These are phyloP conservation scores for Entonaema liquescens DNA, from an alignment of 495 filamentous ascomycete species.

Conservation along the genomic window DNA sequence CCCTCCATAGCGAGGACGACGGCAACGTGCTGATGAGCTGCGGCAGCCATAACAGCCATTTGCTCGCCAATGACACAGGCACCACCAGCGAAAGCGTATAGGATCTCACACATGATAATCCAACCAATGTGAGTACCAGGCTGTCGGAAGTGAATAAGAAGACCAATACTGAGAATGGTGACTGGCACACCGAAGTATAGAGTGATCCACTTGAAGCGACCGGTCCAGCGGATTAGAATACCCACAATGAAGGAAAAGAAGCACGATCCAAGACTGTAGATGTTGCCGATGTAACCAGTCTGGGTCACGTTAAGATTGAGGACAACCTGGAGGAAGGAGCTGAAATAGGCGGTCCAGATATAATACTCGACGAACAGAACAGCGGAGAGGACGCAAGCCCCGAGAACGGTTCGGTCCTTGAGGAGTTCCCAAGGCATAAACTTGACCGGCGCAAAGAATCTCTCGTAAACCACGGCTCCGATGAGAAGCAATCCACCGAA, in stretches of 20 bases:
- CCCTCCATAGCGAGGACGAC: constrained; percentile 68
- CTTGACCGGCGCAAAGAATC: constrained; percentile 60
- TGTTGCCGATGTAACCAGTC: constrained; percentile 61
- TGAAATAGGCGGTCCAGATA: constrained; percentile 67
- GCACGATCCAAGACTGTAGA: constrained; percentile 60
- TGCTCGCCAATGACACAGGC: constrained; percentile 68
- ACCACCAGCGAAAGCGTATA: constrained; percentile 74
- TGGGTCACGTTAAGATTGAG: constrained; percentile 59
- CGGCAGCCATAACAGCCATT: constrained; percentile 72
- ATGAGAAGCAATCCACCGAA: constrained; percentile 63
- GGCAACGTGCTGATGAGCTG: constrained; percentile 71
- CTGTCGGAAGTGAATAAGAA: constrained; percentile 79
- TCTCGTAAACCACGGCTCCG: constrained; percentile 65
- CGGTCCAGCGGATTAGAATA: constrained; percentile 62
- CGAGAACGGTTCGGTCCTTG: constrained; percentile 66
- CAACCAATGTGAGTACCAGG: constrained; percentile 66
- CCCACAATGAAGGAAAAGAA: constrained; percentile 65
- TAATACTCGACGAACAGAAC: constrained; percentile 67
- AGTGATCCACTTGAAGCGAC: constrained; percentile 64
- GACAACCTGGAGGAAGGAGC: constrained; percentile 69
- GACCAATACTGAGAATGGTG: constrained; percentile 69
- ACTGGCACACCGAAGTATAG: constrained; percentile 67
- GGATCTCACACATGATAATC: constrained; percentile 80
- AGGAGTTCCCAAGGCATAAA: constrained; percentile 68
- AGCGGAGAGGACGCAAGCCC: constrained; percentile 62